Evolutionary conservation across 1,284 basidiomycete genomes (phyloP).

Genomic region (Cryptococcus floricola): DNA sequence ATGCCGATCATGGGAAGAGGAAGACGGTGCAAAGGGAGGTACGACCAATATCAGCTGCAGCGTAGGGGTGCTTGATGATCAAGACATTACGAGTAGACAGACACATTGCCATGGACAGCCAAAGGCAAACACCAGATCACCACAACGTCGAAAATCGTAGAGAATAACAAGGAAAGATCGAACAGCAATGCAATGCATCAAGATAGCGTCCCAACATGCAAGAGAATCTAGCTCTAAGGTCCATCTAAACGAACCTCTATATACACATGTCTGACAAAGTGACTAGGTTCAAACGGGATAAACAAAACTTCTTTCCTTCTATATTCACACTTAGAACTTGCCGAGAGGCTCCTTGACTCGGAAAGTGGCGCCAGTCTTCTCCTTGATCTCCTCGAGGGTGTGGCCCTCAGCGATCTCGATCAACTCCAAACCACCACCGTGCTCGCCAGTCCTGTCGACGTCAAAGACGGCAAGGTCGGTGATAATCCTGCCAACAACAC

Average conservation of each 20-base stretch:
- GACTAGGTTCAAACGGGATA: background rate
- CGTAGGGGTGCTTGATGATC: no score
- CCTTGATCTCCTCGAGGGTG: conserved; percentile 74
- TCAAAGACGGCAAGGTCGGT: conserved; percentile 88
- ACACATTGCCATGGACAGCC: no score
- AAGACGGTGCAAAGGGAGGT: no score
- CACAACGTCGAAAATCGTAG: background rate
- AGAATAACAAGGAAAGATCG: background rate
- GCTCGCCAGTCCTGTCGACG: conserved; percentile 64
- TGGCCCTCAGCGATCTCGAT: conserved; percentile 79
- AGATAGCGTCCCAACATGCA: no score
- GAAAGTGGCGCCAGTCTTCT: conserved; percentile 80
- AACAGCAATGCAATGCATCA: no score
- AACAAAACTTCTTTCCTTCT: background rate
- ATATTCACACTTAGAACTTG: conserved; percentile 19
- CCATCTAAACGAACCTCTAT: background rate
- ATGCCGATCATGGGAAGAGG: background rate
- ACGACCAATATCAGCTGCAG: no score
- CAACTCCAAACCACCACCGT: conserved; percentile 63
- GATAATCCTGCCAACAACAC: conserved; percentile 82
- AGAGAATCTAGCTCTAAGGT: no score
- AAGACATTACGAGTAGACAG: no score
- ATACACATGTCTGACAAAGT: background rate
- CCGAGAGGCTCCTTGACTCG: conserved; percentile 49
- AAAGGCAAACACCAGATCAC: no score